These are phyloP conservation scores for Castanea sativa DNA, from an alignment of 306 rosid species.

Conservation along the genomic window DNA sequence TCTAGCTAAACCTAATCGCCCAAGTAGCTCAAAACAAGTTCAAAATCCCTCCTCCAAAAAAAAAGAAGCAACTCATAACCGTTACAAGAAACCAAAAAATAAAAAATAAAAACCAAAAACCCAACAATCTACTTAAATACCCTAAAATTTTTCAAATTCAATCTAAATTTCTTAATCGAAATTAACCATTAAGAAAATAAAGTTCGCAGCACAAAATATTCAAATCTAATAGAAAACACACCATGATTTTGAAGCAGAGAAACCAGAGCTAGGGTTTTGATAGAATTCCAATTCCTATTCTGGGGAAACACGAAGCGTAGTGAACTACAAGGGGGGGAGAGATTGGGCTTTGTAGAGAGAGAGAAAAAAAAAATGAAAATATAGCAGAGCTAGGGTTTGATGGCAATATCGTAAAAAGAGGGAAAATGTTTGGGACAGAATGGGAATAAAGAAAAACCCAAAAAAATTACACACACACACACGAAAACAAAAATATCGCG, in stretches of 20 bases:
- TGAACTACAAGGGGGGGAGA: constrained; percentile 21
- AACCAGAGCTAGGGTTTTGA: constrained; percentile 71
- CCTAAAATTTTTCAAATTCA: constrained; percentile 23
- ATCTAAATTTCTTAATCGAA: constrained; percentile 19
- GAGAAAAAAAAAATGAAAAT: neutral
- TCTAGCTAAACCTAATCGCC: constrained; percentile 26
- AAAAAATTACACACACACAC: neutral
- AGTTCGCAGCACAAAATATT: constrained; percentile 22
- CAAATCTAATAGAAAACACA: constrained; percentile 44
- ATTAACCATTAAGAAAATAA: constrained; percentile 4
- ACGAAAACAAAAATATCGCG: neutral
- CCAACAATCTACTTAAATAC: constrained; percentile 22
- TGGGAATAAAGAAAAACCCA: constrained; percentile 5
- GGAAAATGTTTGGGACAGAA: constrained; percentile 6
- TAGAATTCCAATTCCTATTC: constrained; percentile 34
- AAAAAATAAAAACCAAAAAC: neutral
- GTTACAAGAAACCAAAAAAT: neutral
- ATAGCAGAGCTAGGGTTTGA: constrained; percentile 50
- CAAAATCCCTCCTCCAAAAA: constrained; percentile 11
- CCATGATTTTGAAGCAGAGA: constrained; percentile 36
- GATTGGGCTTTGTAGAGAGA: constrained; percentile 17
- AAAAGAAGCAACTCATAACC: constrained; percentile 12
- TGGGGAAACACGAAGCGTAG: constrained; percentile 12
- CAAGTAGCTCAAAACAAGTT: constrained; percentile 36
- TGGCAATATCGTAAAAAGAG: constrained; percentile 24